A percentile compares a stretch with the other conserved stretches of the same genome.
Conservation (phyloP, 768 basidiomycete genomes). For the Leccinum longicurvipes region DNA sequence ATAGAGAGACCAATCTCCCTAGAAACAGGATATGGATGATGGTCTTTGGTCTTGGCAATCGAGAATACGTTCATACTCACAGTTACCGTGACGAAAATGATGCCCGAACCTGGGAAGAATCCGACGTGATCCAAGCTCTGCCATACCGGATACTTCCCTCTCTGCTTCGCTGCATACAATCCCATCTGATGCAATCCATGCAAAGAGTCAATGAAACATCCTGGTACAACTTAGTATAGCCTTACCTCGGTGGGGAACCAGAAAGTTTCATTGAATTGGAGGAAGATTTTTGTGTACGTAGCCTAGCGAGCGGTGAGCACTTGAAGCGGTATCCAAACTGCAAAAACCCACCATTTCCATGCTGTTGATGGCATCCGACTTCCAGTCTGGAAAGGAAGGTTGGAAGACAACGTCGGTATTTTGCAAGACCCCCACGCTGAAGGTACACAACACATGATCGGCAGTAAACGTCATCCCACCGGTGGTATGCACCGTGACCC, state of each 20-base stretch:
- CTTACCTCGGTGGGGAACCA: slow-evolving; percentile 49
- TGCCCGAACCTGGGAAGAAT: slow-evolving; percentile 60
- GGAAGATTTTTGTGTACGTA: slow-evolving; percentile 67
- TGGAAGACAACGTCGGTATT: slow-evolving; percentile 55
- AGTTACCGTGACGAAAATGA: slow-evolving; percentile 33
- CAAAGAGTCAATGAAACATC: not conserved
- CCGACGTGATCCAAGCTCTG: slow-evolving; percentile 56
- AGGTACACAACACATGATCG: slow-evolving; percentile 63
- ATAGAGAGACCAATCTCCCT: slow-evolving; percentile 62
- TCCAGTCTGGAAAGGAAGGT: slow-evolving; percentile 56
- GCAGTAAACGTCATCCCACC: slow-evolving; percentile 44
- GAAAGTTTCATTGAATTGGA: slow-evolving; percentile 60
- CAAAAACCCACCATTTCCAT: slow-evolving; percentile 45
- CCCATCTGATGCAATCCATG: slow-evolving; percentile 39
- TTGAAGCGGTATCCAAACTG: not conserved
- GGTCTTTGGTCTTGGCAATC: not conserved
- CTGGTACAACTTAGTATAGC: not conserved
- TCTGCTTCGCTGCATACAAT: slow-evolving; percentile 53
- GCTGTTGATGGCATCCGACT: slow-evolving; percentile 60
- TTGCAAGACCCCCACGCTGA: slow-evolving; percentile 70
- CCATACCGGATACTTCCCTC: slow-evolving; percentile 67
- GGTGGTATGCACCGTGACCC: slow-evolving; percentile 46
- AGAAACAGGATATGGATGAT: not conserved
- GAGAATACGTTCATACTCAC: slow-evolving; percentile 11
- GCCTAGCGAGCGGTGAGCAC: slow-evolving; percentile 28